Evolutionary conservation across 176 grass and related monocot genomes (phyloP), one percentile per base, ranked within the genome.

Genomic region (Cenchrus americanus): DNA sequence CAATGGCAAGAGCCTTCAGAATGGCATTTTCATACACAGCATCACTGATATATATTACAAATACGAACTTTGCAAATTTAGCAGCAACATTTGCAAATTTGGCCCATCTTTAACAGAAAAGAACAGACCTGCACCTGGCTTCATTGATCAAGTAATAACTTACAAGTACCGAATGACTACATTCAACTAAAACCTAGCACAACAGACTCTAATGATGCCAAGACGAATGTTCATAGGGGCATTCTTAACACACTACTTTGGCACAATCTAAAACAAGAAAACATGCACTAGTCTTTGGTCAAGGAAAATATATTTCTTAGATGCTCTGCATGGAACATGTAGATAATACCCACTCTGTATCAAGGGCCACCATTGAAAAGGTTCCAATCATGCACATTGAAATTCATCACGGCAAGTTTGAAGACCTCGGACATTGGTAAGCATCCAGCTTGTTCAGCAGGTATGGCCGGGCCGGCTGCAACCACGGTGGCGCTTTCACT

Each of bases 321-420:
- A 82, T 57, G 59, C 26, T 77, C 65, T 48, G 3, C 54, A 51
- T 14, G 18, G 60, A 78, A 78, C 15, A 22, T 11, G 69, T 8
- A 59, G 18, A 72, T 46, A 30, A 4, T 21, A 77, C 71, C 52
- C 9, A 12, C 60, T 66, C 80, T 79, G 83, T 34, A 34, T 91
- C 80, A 87, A 47, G 23, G 62, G 55, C 77, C 80, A 1, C 78
- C 57, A 72, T 73, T 80, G 78, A 98, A 98, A 76, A 98, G 83
- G 77, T 80, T 95, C 96, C 96, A 98, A 69, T 98, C 89, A 92
- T 95, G 87, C 52, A 95, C 67, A 69, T 82, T 89, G 59, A 98
- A 95, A 78, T 88, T 95, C 75, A 77, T 80, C 83, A 92, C 85
- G 10, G 87, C 88, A 73, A 86, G 69, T 74, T 88, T 89, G 91